Base-by-base conservation (phyloP, 148 eudicot genomes). In the Camellia granthamiana region DNA sequence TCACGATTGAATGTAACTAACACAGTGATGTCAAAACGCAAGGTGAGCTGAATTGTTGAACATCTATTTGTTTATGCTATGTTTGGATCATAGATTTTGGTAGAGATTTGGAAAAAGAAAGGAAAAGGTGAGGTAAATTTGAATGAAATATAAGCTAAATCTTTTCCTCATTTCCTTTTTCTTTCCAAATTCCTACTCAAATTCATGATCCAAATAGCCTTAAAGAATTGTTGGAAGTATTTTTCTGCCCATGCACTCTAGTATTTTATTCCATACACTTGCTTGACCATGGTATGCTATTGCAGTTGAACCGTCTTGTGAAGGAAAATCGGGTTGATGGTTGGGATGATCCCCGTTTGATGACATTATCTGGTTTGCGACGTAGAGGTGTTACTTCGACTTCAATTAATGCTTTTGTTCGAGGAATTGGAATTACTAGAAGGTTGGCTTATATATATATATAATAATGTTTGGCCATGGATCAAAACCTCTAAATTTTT, bases 301-400 rank as follows among this genome's bases (percentile, higher is more conserved):
- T 84, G 79, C 90, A 93, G 99, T 90, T 96, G 66, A 93, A 93
- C 77, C 88, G 94, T 47, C 95, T 96, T 74, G 99, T 96, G 66
- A 92, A 94, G 47, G 93, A 93, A 77, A 89, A 91, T 18, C 92
- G 89, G 88, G 94, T 96, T 71, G 99, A 96, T 89, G 97, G 99
- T 69, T 96, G 99, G 99, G 99, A 96, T 84, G 98, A 93, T 85
- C 98, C 99, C 72, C 94, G 97, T 59, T 78, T 96, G 82, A 93
- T 93, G 99, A 96, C 98, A 11, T 91, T 96, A 44, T 87, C 97
- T 83, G 99, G 99, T 64, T 84, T 96, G 84, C 86, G 98, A 30
- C 98, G 98, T 49, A 92, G 99, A 85, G 99, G 99, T 62, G 90
- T 96, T 76, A 89, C 95, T 51, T 77, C 99, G 67, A 87, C 91